Base-by-base conservation (phyloP, 192 early-diverging fungal species). In the Coemansia erecta region DNA sequence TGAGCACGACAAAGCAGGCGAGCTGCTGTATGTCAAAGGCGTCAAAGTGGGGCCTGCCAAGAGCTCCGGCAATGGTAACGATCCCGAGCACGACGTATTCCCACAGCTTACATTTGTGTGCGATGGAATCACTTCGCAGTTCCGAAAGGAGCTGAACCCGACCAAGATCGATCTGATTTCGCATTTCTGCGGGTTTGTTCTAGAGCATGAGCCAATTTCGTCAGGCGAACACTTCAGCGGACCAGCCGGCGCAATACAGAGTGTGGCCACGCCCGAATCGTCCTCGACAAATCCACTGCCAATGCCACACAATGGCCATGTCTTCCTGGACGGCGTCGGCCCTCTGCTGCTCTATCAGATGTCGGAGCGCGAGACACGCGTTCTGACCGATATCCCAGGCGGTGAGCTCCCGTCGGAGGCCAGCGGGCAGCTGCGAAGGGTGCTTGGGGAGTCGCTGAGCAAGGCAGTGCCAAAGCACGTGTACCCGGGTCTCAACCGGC, bases 101-200 rank as follows among this genome's bases (percentile, higher is more conserved):
- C 43, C 68, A n/a, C 61, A 52, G 48, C 77, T 96, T 14, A 91
- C 89, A 2, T 80, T 96, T 59, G 88, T 98, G 19, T 90, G 88
- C 19, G 95, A 98, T 68, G 95, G 95, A n/a, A 90, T 90, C 63
- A 91, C 92, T 53, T 96, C 94, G 60, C 94, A 92, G 72, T 98
- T 96, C 70, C 83, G 95, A 39, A 92, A 89, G 56, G 51, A 52
- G 9, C 59, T 72, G 19, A 66, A 68, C 41, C 46, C 53, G 0
- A 33, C 33, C 53, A 61, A 67, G 21, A 50, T 72, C 7, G 37
- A 56, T 11, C 52, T 68, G 22, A 60, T 71, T 15, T 80, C 78
- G 45, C 78, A 80, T 28, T 80, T 80, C 24, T 72, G 71, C 53
- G 72, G 72, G 12, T 48, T 80, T 11, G 72, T 80, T 13, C 53